Evolutionary conservation across 176 grass and related monocot species (phyloP), one percentile per base, ranked within the genome.

Genomic region (Oryza coarctata): DNA sequence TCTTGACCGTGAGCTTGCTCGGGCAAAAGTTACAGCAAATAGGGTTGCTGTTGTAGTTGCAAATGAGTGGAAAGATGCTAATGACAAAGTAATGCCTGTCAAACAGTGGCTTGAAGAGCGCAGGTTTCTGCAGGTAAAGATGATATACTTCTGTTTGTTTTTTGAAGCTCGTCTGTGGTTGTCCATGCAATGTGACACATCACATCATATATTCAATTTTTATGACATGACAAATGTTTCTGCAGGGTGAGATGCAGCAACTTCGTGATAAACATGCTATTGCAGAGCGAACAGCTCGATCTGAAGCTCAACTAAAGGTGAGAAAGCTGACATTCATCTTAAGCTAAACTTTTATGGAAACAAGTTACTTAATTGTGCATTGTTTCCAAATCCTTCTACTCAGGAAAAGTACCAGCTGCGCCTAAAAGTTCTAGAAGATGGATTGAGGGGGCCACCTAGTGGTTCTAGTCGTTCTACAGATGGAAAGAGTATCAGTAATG

Each of bases 51-150:
- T 88, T 63, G 93, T 98, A 26, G 96, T 95, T 73, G 96, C 96
- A 86, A 98, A 98, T 83, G 96, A 95, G 76, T 95, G 92, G 92
- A 98, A 98, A 84, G 96, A 95, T 91, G 90, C 87, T 69, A 98
- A 93, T 88, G 96, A 95, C 58, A 98, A 98, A 95, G 96, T 98
- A 74, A 98, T 98, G 96, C 96, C 96, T 68, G 93, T 98, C 74
- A 98, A 87, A 73, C 96, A 98, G 76, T 98, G 96, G 96, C 96
- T 98, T 65, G 93, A 98, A 80, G 96, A 98, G 30, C 88, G 96
- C 88, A 95, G 96, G 49, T 98, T 98, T 80, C 80, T 98, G 87
- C 96, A 95, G 78, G 96, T 95, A 84, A 84, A 41, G 82, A 62
- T 64, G 52, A 32, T 77, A 73, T 57, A 33, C 5, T 62, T 25